Evolutionary conservation across 1,284 basidiomycete species (phyloP).

Genomic region (Moniliophthora roreri): DNA sequence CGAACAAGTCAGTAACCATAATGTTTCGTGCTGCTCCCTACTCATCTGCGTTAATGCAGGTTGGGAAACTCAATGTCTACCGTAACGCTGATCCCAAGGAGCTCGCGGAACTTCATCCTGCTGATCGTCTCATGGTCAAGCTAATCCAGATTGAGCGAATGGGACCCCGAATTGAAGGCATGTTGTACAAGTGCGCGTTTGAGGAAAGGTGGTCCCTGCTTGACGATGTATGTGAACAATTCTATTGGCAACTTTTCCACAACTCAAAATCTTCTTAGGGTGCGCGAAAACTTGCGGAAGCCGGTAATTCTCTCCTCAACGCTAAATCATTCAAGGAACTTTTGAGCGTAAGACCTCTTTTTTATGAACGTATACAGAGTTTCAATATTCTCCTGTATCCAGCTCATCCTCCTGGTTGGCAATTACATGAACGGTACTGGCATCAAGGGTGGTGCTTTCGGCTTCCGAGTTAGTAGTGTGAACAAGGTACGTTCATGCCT

Average conservation of each 20-base stretch:
- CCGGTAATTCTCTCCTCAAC: conserved; percentile 72
- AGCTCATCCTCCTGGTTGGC: conserved; percentile 93
- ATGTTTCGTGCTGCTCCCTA: no score
- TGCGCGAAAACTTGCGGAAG: conserved; percentile 77
- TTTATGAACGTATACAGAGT: conserved; percentile 12
- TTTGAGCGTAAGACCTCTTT: conserved; percentile 58
- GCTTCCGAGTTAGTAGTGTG: conserved; percentile 96
- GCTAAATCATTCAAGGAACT: conserved; percentile 88
- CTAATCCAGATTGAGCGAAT: conserved; percentile 95
- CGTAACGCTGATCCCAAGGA: conserved; percentile 87
- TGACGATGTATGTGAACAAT: conserved; percentile 52
- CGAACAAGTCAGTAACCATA: conserved; percentile 63
- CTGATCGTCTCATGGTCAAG: conserved; percentile 96
- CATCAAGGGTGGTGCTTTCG: conserved; percentile 95
- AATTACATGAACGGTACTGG: conserved; percentile 99
- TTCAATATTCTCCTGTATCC: conserved; percentile 16
- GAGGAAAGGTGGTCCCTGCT: conserved; percentile 79
- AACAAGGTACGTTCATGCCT: conserved; percentile 69
- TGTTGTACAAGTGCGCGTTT: conserved; percentile 89
- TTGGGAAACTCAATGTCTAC: conserved; percentile 91
- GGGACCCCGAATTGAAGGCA: conserved; percentile 88
- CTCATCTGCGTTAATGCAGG: conserved; percentile 37
- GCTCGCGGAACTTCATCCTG: conserved; percentile 85
- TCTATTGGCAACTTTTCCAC: conserved; percentile 1
- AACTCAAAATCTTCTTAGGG: conserved; percentile 44